Evolutionary conservation across 1,284 basidiomycete genomes (phyloP), one percentile per base, ranked within the genome.

Genomic region (Ustilago vetiveriae): DNA sequence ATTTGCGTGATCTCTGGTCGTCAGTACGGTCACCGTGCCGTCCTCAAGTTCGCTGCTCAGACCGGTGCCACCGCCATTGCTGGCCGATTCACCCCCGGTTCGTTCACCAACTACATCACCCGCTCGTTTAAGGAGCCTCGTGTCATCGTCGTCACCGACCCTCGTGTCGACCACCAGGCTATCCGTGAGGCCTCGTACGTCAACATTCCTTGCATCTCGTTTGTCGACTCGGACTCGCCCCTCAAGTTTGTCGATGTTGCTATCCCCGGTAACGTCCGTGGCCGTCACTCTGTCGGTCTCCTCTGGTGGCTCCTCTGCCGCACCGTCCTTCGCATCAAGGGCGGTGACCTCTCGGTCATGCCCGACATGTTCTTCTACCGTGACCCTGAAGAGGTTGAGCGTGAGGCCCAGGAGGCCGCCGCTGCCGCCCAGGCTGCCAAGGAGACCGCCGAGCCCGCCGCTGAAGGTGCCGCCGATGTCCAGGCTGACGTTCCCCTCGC

Each of bases 331-430:
- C 90, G 95, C 82, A 87, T 98, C 82, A 90, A 92, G 71, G 96
- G 95, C 66, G 90, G 90, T 65, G 92, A 91, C 80, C 98, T 95
- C 93, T 90, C 90, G 83, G 90, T 96, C 83, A 97, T 98, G 78
- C 92, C 95, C 78, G 95, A 98, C 86, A 94, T 98, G 92, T 98
- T 97, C 92, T 98, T 98, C 90, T 98, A 98, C 90, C 92, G 95
- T 82, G 95, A 98, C 86, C 94, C 95, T 68, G 94, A 98, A 84
- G 95, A 98, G 86, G 90, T 96, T 77, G 94, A 97, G 89, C 92
- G 91, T 85, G 94, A 97, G 85, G 89, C 91, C 83, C 92, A 94
- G 83, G 92, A 93, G 84, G 90, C 91, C 41, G 89, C 90, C 47
- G 75, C 74, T 19, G 74, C 74, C 47, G 66, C 70, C 40, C 65